Evolutionary conservation across 208 protist genomes (phyloP), one percentile per base, ranked within the genome.

Genomic region (Wallacemonas sp.): DNA sequence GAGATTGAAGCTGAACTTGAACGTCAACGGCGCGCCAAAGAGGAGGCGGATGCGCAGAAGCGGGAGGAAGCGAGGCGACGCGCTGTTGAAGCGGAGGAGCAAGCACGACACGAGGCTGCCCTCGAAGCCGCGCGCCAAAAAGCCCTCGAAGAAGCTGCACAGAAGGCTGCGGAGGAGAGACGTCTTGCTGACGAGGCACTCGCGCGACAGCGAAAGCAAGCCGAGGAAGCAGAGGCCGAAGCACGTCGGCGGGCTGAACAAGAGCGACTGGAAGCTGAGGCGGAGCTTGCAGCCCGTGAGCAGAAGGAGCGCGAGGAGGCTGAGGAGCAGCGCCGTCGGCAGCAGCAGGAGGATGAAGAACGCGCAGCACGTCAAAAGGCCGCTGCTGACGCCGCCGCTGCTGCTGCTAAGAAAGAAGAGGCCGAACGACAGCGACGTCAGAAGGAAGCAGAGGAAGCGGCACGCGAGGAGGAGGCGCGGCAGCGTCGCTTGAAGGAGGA

Each of bases 181-280:
- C 36, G 36, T 41, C 36, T 6, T 14, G 44, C 9, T 26, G 44
- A 49, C 5, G 44, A 49, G n/a, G 44, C 44, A 8, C 17, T 49
- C 9, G 44, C 44, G 5, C 9, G 19, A 17, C 44, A 23, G 19
- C 9, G n/a, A 17, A 49, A 33, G n/a, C 4, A 56, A 33, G 27
- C 2, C 2, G 52, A 58, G 52, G 52, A 58, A 27, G 52, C 52
- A 21, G 52, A 41, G n/a, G 52, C 52, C n/a, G 52, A 58, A 39
- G 48, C 48, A 33, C 19, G 27, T n/a, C n/a, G 0, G 48, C 48
- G 48, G 24, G 52, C 26, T 24, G 29, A 38, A 34, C 29, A 58
- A 17, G 52, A 16, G 27, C 48, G 48, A 16, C 19, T 56, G 24
- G 32, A 56, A n/a, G 48, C 48, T 11, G 24, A 34, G 24, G 48